Evolutionary conservation across 2,329 filamentous ascomycete genomes (phyloP).

Genomic region (Tolypocladium tundrense): DNA sequence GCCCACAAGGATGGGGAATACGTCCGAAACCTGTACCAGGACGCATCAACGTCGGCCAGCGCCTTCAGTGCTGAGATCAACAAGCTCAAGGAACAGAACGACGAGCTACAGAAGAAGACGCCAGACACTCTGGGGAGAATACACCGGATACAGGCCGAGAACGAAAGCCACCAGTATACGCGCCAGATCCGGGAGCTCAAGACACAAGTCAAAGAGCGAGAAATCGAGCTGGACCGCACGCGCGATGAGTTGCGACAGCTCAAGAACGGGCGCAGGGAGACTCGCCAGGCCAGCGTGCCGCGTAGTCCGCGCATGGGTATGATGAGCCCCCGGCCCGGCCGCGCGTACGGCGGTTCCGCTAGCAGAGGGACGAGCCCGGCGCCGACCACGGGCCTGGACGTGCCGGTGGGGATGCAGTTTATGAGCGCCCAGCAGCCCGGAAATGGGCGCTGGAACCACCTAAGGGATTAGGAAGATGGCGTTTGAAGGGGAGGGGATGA

Average conservation of each 20-base stretch:
- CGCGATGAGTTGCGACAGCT: constrained; percentile 38
- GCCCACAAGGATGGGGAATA: constrained; percentile 45
- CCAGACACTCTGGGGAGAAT: constrained; percentile 35
- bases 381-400: constrained; percentile 20
- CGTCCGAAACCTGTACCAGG: constrained; percentile 47
- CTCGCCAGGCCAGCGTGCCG: constrained; percentile 44
- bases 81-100: constrained; percentile 30
- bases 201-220: constrained; percentile 35
- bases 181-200: constrained; percentile 30
- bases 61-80: constrained; percentile 35
- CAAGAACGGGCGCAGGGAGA: constrained; percentile 43
- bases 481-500: background rate
- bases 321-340: constrained; percentile 36
- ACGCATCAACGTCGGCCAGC: constrained; percentile 37
- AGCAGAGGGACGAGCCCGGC: constrained; percentile 43
- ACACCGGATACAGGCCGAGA: constrained; percentile 33
- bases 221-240: constrained; percentile 36
- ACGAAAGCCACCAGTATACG: constrained; percentile 22
- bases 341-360: constrained; percentile 23
- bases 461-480: constrained; percentile 24
- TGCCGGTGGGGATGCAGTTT: constrained; percentile 26
- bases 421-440: constrained; percentile 23
- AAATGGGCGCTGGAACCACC: constrained; percentile 32
- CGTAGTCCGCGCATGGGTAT: constrained; percentile 45
- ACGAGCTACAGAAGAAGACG: constrained; percentile 30